Base-by-base conservation (phyloP, 106 monocot genomes). In the Acorus calamus region DNA sequence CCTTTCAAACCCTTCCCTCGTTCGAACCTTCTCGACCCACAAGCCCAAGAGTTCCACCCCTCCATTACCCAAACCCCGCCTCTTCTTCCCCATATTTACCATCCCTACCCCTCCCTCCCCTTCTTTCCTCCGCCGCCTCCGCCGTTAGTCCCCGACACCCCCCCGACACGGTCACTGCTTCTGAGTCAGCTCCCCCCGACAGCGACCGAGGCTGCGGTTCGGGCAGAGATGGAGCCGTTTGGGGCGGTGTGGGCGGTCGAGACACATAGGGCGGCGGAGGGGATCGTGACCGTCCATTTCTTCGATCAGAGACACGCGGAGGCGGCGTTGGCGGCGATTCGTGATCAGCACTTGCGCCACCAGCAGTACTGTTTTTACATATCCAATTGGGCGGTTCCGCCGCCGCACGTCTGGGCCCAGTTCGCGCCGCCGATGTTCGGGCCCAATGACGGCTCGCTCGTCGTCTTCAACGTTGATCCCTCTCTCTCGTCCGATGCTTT, bases 161-260 rank as follows among this genome's bases (percentile, higher is more conserved):
- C 28, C 28, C 28, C 77, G 48, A 74, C 81, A 6, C 65, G 94
- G 13, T 63, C 75, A 45, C 79, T 94, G 41, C 74, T 81, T 4
- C 86, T 94, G 4, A 80, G 75, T 75, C 73, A 81, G 49, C 72
- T 94, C 47, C 81, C 89, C 8, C 70, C 70, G 50, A 78, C 81
- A 62, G 69, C 76, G 12, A 58, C 58, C 13, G 84, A 82, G 49
- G 56, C 64, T 50, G 52, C 67, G 28, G 77, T 89, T 14, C 12
- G 69, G 42, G 58, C 56, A 7, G 69, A 77, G 55, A 61, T 94
- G 77, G 84, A 77, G 79, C 60, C 46, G 62, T 94, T 89, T 66
- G 94, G 94, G 47, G 80, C 75, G 3, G 86, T 94, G 0, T 55
- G 93, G 6, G 63, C 81, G 2, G 71, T 89, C 46, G 94, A 89